A percentile compares a stretch with the other conserved stretches of the same genome.
These are phyloP conservation scores for Geotrichum candidum DNA, from an alignment of 1,139 yeast genomes.

Conservation along the genomic window DNA sequence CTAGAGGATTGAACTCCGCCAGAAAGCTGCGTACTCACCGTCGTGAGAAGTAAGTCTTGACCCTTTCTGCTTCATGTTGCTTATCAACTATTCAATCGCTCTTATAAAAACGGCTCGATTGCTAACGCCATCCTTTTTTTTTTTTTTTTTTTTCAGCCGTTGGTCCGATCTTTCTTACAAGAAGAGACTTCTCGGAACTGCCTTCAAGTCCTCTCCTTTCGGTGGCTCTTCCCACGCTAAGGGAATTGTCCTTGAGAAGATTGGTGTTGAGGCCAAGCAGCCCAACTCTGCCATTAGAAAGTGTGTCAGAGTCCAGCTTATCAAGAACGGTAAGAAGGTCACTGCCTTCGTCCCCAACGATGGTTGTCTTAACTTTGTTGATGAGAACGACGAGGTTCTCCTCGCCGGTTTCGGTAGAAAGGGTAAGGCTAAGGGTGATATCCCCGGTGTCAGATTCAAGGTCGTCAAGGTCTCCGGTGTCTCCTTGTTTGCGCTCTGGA, in stretches of 20 bases:
- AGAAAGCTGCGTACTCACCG: constrained; percentile 99
- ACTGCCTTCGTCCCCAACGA: constrained; percentile 99
- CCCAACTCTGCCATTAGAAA: constrained; percentile 99
- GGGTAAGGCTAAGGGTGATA: constrained; percentile 99
- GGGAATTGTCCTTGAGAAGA: constrained; percentile 99
- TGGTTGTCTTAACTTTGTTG: constrained; percentile 99
- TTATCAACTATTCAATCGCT: not conserved
- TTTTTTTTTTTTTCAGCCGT: constrained; percentile 46
- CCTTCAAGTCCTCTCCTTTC: constrained; percentile 99
- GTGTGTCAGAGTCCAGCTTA: constrained; percentile 99
- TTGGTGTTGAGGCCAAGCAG: constrained; percentile 99
- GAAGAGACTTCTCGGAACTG: constrained; percentile 98
- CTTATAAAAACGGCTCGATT: not conserved
- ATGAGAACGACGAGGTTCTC: constrained; percentile 98
- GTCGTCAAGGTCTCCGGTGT: constrained; percentile 99
- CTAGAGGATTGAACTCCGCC: constrained; percentile 99
- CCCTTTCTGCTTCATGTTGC: not conserved
- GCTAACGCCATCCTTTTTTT: not conserved
- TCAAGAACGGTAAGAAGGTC: constrained; percentile 99
- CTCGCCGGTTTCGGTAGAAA: constrained; percentile 99
- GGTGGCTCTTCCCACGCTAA: constrained; percentile 99
- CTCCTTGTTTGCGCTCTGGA: constrained; percentile 98
- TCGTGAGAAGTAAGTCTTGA: constrained; percentile 78
- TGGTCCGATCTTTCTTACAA: constrained; percentile 99
- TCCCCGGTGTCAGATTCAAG: constrained; percentile 99